Base-by-base conservation (phyloP, 1,139 yeast genomes). In the Taphrina deformans region DNA sequence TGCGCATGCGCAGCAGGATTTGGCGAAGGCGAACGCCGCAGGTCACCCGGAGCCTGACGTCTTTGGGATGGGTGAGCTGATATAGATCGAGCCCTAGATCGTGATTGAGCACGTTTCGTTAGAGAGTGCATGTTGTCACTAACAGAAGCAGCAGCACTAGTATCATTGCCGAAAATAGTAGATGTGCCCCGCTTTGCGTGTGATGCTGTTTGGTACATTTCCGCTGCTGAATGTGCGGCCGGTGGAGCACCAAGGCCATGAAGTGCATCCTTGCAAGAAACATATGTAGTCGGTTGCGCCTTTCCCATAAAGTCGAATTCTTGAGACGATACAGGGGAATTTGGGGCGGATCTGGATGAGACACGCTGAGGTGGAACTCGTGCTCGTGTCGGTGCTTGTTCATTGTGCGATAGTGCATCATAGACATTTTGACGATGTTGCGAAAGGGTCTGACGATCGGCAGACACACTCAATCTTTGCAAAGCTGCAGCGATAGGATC, bases 401-500 rank as follows among this genome's bases (percentile, higher is more conserved):
- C 24, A 38, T 51, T 24, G 31, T 51, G 31, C 41, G 46, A 29
- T 35, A 38, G 24, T 14, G 9, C 35, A 31, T n/a, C 18, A 38
- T 38, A 38, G 41, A n/a, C 3, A n/a, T 18, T n/a, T 7, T n/a
- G 41, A 18, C 18, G 41, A 6, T 38, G 18, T n/a, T n/a, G 41
- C 41, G 41, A 38, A 18, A 10, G 1, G n/a, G 7, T 7, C 7
- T 38, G 41, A 2, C 6, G 16, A n/a, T 51, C n/a, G 41, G 65
- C 21, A n/a, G 24, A 23, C 38, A 18, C 14, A 18, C 85, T 86
- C 71, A 88, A 79, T 70, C 85, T 87, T 71, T 86, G 89, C 62
- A 88, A 72, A 66, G 76, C 91, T 77, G 79, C 85, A 72, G 76
- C 86, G 78, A 77, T 80, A 72, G 81, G 83, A 69, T 81, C 84